Percentiles rank a stretch among this genome's conserved stretches.
phyloP scores from a whole-genome alignment of 108 stramenopile species.

The Asterionellopsis glacialis region DNA sequence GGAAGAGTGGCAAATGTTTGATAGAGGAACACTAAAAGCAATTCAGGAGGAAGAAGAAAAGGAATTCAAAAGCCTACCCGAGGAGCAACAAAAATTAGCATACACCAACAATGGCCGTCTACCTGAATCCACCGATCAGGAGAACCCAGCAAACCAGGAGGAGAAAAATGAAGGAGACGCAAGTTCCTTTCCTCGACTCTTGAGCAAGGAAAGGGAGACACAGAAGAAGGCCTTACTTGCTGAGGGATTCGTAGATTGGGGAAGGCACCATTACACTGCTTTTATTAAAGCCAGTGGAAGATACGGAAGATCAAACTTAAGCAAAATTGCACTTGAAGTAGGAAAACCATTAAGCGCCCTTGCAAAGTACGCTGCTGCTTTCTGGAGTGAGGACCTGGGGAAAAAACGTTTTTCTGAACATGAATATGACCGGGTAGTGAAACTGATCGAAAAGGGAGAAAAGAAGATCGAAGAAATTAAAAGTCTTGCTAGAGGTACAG shows the following conservation, averaged over 20 bases:
- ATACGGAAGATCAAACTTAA: conserved; percentile 37
- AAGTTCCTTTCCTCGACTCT: conserved; percentile 46
- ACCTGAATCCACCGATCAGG: conserved; percentile 14
- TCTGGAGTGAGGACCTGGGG: conserved; percentile 72
- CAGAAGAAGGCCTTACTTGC: conserved; percentile 71
- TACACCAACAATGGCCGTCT: conserved; percentile 10
- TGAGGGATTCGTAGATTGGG: conserved; percentile 90
- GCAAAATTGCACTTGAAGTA: conserved; percentile 71
- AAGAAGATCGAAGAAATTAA: conserved; percentile 73
- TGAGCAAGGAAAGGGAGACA: conserved; percentile 51
- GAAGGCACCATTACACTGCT: conserved; percentile 69
- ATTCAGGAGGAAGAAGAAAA: conserved; percentile 82
- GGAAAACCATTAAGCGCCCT: conserved; percentile 61
- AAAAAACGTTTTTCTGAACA: conserved; percentile 73
- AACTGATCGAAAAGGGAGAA: conserved; percentile 76
- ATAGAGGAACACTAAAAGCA: conserved; percentile 64
- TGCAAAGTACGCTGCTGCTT: conserved; percentile 50
- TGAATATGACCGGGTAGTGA: conserved; percentile 85
- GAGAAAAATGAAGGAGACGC: conserved; percentile 8
- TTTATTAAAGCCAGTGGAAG: conserved; percentile 76
- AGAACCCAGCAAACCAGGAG: conserved; percentile 25
- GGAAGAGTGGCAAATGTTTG: conserved; percentile 97
- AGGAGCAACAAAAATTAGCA: conserved; percentile 47
- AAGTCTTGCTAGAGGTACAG: conserved; percentile 58
- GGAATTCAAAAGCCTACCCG: conserved; percentile 60